Evolutionary conservation across 2,329 filamentous ascomycete genomes (phyloP).

Genomic region (Trichoderma gracile): DNA sequence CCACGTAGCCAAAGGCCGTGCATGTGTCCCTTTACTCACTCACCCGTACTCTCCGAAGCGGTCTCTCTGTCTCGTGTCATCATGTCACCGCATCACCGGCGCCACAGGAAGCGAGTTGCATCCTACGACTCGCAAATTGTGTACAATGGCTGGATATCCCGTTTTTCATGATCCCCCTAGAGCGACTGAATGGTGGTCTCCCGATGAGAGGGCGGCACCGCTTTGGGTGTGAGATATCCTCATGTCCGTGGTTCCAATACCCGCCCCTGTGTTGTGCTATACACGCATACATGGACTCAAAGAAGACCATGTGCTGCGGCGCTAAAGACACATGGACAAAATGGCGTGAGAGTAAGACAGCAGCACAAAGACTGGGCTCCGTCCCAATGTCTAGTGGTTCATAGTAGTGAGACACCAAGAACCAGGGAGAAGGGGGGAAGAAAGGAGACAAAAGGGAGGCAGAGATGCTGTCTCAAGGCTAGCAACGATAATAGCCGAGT

Average conservation of each 20-base stretch:
- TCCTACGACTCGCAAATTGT: neutral
- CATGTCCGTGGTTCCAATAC: neutral
- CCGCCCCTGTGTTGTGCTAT: neutral
- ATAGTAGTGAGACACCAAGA: slow-evolving; percentile 13
- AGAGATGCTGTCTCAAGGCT: neutral
- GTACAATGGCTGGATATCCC: neutral
- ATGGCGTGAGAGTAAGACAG: slow-evolving; percentile 17
- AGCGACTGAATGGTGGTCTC: neutral
- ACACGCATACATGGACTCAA: neutral
- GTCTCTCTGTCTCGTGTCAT: slow-evolving; percentile 15
- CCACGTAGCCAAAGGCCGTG: too few relatives aligned
- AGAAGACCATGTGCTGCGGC: slow-evolving; percentile 20
- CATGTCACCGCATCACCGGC: slow-evolving; percentile 16
- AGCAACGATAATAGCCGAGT: neutral
- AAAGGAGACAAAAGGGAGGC: neutral
- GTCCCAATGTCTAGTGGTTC: slow-evolving; percentile 10
- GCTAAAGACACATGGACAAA: slow-evolving; percentile 15
- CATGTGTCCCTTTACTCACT: neutral
- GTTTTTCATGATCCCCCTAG: neutral
- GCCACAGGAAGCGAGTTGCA: slow-evolving; percentile 25
- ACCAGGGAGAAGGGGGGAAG: neutral
- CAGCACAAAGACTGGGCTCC: slow-evolving; percentile 10
- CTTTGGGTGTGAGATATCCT: neutral
- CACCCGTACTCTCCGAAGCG: neutral
- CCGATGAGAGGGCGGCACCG: neutral